Evolutionary conservation across 2,329 filamentous ascomycete species (phyloP), one percentile per base, ranked within the genome.

Genomic region (Echinosphaeria canescens): DNA sequence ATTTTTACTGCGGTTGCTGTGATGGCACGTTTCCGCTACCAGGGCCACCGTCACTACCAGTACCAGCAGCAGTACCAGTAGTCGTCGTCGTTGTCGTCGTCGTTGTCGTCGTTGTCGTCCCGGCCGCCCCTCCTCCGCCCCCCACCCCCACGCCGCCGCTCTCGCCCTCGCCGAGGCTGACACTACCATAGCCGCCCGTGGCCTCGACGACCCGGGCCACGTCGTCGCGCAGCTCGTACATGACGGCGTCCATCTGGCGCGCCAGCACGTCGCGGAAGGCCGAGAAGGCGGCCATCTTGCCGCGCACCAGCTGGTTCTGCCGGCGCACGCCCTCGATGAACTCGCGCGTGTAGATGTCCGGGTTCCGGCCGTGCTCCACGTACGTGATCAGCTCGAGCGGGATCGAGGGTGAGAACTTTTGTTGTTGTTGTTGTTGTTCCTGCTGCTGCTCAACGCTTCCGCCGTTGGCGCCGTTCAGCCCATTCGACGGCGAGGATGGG

Each of bases 281-380:
- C 9, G 43, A 53, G 41, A 75, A 76, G 19, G 69, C 70, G 38
- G 49, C 44, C 46, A 59, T 53, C 53, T 75, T 75, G 29, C 71
- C 71, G 37, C 61, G 56, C 51, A 72, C 59, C 33, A 71, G 50
- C 54, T 75, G 71, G 50, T 76, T 76, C 22, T 61, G 56, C 25
- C 68, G 54, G 29, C 69, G 52, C 14, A 71, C 68, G 27, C 71
- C 54, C 59, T 76, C 71, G 39, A 75, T 69, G 39, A 76, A 75
- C 51, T 76, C 71, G 39, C 71, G 58, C 29, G 71, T 76, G 54
- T 76, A 76, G 37, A 76, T 75, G 47, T 76, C 71, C 3, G 71
- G 71, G 51, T 76, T 76, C 27, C 71, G 67, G 24, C 71, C 70
- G 41, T 67, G 64, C 44, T 76, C 70, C 38, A 76, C 70, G 49